Conservation (phyloP, 2,329 filamentous ascomycete species). For the Colletotrichum brevisporum region DNA sequence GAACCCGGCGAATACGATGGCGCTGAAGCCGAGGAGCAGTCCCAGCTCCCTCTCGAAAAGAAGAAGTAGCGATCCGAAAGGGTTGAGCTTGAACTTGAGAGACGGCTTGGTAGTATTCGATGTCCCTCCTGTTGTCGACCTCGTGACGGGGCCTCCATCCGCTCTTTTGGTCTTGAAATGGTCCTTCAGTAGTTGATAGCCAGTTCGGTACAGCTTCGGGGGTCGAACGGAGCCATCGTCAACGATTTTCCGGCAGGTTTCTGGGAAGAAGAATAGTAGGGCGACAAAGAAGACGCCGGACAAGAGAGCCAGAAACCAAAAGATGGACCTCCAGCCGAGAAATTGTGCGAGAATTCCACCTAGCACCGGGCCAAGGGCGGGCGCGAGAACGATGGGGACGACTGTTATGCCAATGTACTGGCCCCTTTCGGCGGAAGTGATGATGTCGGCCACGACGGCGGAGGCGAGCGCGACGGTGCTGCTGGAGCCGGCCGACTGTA, state of each 20-base stretch:
- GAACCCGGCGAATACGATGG: constrained; percentile 64
- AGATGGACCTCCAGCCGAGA: constrained; percentile 60
- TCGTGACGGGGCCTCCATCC: constrained; percentile 8
- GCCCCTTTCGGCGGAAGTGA: constrained; percentile 64
- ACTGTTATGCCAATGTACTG: constrained; percentile 58
- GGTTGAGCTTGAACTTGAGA: constrained; percentile 57
- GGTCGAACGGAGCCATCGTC: constrained; percentile 66
- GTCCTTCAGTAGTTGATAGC: constrained; percentile 46
- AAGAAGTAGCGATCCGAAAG: constrained; percentile 57
- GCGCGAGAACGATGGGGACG: constrained; percentile 59
- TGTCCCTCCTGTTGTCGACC: constrained; percentile 19
- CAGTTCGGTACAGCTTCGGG: constrained; percentile 53
- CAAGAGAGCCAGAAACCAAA: constrained; percentile 53
- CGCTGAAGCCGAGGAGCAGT: constrained; percentile 60
- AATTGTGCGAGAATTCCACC: constrained; percentile 55
- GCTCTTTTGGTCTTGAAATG: constrained; percentile 32
- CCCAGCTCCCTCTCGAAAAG: constrained; percentile 59
- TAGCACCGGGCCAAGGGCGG: constrained; percentile 58
- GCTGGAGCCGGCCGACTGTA: constrained; percentile 68
- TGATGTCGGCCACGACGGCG: constrained; percentile 75
- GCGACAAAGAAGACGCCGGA: constrained; percentile 52
- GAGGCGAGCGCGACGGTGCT: constrained; percentile 73
- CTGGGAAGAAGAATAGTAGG: constrained; percentile 58
- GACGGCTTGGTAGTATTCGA: constrained; percentile 41
- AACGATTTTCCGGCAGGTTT: constrained; percentile 63